Evolutionary conservation across 345 rosid genomes (phyloP), one percentile per base, ranked within the genome.

Genomic region (Lepidium aucheri): DNA sequence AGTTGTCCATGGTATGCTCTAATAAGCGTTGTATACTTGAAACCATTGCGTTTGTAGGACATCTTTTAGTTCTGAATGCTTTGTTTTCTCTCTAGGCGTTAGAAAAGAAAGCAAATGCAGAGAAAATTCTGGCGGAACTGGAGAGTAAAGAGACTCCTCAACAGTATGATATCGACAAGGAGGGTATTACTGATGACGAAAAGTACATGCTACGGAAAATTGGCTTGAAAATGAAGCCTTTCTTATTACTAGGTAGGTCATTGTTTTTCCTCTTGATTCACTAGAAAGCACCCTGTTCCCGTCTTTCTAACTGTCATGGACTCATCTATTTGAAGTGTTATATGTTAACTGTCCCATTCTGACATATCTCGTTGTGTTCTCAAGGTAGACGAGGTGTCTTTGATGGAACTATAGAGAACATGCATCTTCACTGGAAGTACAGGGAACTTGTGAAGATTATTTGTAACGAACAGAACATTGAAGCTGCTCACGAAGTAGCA

Each of bases 391-490:
- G 94, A 65, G 94, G 97, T 2, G 86, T 88, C 51, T 93, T 87
- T 82, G 91, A 76, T 55, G 97, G 97, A 76, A 90, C 96, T 53
- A 69, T 93, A 62, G 97, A 93, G 80, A 93, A 93, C 75, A 88
- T 93, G 97, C 98, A 93, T 80, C 97, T 93, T 67, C 98, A 93
- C 69, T 90, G 98, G 98, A 93, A 93, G 78, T 86, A 93, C 73
- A 80, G 98, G 82, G 98, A 93, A 74, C 94, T 93, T 66, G 92
- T 93, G 77, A 93, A 90, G 82, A 70, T 93, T 67, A 82, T 93
- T 54, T 78, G 80, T 69, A 83, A 81, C 63, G 89, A 85, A 74
- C 76, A 47, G 68, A 79, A 74, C 72, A 68, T 80, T 24, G 83
- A 85, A 65, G 82, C 82, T 77, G 89, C 76, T 74, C 47, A 79